phyloP scores from a whole-genome alignment of 192 early-diverging fungal species.

The Rhizoclosmatium globosum region DNA sequence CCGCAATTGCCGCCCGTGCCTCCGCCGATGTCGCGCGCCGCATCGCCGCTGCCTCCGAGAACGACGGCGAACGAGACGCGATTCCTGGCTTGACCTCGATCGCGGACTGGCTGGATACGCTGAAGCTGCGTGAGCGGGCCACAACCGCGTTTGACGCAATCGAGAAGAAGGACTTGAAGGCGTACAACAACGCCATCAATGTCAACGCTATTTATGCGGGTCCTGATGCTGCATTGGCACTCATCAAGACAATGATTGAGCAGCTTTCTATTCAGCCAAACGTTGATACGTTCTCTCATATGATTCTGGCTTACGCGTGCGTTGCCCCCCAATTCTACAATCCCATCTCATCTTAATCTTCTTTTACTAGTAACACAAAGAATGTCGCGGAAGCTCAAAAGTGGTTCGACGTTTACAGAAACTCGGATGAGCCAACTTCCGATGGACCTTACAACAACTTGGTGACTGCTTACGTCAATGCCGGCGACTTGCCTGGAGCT shows the following conservation, averaged over 20 bases:
- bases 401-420: conserved; percentile 30
- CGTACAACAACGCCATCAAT: neutral
- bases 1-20: neutral
- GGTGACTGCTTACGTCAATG: conserved; percentile 12
- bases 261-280: conserved; percentile 8
- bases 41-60: neutral
- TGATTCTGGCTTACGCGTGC: conserved; percentile 15
- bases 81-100: neutral
- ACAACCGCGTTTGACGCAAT: neutral
- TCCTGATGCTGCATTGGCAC: neutral
- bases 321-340: neutral
- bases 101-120: neutral
- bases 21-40: neutral
- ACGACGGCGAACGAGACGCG: neutral
- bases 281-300: neutral
- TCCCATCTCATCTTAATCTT: neutral
- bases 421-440: conserved; percentile 16
- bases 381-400: conserved; percentile 9
- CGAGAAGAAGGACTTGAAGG: neutral
- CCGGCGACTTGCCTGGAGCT: conserved; percentile 1
- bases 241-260: conserved; percentile 13
- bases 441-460: conserved; percentile 22
- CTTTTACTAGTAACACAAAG: neutral
- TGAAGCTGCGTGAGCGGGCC: neutral
- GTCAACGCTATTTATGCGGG: neutral